Base-by-base conservation (phyloP, 164 flowering plant species). In the Paratinospora sagittata region DNA sequence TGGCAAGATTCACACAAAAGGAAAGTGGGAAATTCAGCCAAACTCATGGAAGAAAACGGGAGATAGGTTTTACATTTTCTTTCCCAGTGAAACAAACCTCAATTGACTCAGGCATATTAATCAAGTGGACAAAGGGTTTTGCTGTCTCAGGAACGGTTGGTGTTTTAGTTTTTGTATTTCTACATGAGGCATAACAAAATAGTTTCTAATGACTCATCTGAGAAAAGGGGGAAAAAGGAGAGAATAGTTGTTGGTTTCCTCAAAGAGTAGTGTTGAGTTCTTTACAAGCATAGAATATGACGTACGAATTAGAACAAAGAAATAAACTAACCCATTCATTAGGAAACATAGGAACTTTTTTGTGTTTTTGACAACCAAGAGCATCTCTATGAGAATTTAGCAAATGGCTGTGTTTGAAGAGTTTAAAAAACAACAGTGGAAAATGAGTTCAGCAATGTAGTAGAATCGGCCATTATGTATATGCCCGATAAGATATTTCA, bases 91-190 rank as follows among this genome's bases (percentile, higher is more conserved):
- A 81, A 74, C 97, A 94, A 67, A 89, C 84, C 8, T 89, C 98
- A 1, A 86, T 92, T 58, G 85, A 83, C 69, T 89, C 98, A 10
- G 97, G 98, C 69, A 88, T 85, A 49, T 83, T 92, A 14, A 90
- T 94, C 65, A 88, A 89, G 75, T 94, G 96, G 98, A 91, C 97
- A 1, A 94, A 94, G 75, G 97, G 97, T 4, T 94, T 92, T 77
- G 80, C 93, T 7, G 89, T 94, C 66, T 85, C 93, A 63, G 97
- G 93, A 79, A 86, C 93, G 78, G 98, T 91, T 71, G 23, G 92
- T 86, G 21, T 69, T 75, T 43, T 21, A 55, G 19, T 21, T 55
- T 52, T 52, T 52, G n/a, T 55, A 55, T 55, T 55, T 55, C 23
- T 8, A 17, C 21, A 55, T 55, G 61, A 55, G 5, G 23, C 19